Base-by-base conservation (phyloP, 345 rosid genomes). In the Mercurialis annua region DNA sequence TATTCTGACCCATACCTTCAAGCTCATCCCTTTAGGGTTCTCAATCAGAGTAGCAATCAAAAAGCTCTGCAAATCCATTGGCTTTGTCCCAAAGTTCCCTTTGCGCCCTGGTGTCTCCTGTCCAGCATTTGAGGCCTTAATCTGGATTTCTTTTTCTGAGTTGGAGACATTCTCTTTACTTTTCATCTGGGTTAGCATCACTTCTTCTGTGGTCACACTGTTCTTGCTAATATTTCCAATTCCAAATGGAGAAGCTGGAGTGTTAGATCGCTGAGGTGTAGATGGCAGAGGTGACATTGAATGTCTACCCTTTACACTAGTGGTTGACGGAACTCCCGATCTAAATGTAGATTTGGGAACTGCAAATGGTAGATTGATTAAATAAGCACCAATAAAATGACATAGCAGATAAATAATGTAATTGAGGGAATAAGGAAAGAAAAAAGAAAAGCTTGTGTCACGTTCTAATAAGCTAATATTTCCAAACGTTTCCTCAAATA, bases 11-110 rank as follows among this genome's bases (percentile, higher is more conserved):
- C 72, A 65, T 78, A 85, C 99, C 95, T 94, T 85, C 72, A 89
- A 76, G 84, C 82, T 89, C 97, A 89, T 83, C 34, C 94, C 94
- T 65, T 81, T 84, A 15, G 96, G 90, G 63, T 88, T 84, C 78
- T 88, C 89, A 50, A 65, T 87, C 44, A 94, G 88, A 72, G 85
- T 70, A 75, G 81, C 68, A 71, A 83, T 78, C 74, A 89, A 56
- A 78, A 79, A 59, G 69, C 83, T 79, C 82, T 81, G 82, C 82
- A 91, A 71, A 81, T 89, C 89, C 69, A 44, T 69, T 74, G 91
- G 81, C 70, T 79, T 80, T 62, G 73, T 63, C 64, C 79, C 86
- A 66, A 66, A 54, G 67, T 73, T 77, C 57, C 74, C 79, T 80
- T 82, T 82, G 69, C 30, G 65, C n/a, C 72, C 85, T 10, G 79